Conservation (phyloP, 495 filamentous ascomycete genomes). For the Chaetomium tenue region DNA sequence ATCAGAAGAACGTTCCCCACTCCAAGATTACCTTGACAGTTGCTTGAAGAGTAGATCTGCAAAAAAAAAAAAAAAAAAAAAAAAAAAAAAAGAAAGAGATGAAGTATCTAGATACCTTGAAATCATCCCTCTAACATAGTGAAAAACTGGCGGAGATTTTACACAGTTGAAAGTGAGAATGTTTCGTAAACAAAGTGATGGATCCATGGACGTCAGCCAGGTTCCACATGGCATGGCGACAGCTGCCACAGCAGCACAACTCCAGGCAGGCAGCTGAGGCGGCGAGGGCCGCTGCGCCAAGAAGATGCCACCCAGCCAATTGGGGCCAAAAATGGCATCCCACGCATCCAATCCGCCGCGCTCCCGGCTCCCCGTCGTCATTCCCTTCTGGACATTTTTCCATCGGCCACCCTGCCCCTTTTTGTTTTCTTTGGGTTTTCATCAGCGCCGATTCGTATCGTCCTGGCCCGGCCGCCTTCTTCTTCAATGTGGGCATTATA, state of each 20-base stretch:
- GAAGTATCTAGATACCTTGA: too few species aligned
- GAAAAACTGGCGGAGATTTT: too few species aligned
- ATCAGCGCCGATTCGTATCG: slow-evolving; percentile 7
- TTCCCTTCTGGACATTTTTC: slow-evolving; percentile 6
- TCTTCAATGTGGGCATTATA: slow-evolving; percentile 28
- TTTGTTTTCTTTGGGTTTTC: neutral
- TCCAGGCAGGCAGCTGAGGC: neutral
- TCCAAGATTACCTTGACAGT: too few species aligned
- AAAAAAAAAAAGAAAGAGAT: too few species aligned
- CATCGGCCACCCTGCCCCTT: neutral
- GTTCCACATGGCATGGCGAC: slow-evolving; percentile 15
- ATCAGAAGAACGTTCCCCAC: too few species aligned
- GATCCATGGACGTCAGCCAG: neutral
- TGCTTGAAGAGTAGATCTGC: too few species aligned
- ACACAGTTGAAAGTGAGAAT: too few species aligned
- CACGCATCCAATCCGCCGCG: neutral
- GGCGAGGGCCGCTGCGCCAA: slow-evolving; percentile 12
- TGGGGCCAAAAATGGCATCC: slow-evolving; percentile 3
- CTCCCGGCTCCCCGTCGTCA: neutral
- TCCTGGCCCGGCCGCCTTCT: neutral
- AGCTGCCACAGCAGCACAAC: slow-evolving; percentile 7
- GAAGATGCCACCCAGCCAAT: slow-evolving; percentile 1
- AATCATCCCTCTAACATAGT: too few species aligned
- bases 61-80: too few species aligned
- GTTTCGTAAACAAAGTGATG: too few species aligned